Conservation (phyloP, 768 basidiomycete species). For the Postia placenta region DNA sequence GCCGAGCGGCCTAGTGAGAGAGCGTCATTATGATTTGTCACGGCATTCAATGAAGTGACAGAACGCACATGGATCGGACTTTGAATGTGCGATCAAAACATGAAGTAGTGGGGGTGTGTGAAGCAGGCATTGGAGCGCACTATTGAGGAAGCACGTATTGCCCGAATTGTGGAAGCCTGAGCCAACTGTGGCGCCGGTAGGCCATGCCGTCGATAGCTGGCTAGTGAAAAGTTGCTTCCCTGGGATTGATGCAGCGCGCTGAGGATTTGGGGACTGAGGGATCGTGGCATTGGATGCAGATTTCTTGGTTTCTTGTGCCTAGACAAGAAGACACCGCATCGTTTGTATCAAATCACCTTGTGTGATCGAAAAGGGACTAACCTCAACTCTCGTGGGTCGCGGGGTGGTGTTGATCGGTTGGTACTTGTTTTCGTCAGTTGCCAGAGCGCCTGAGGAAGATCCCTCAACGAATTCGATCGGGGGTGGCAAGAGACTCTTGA, state of each 20-base stretch:
- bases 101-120: constrained; percentile 86
- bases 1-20: constrained; percentile 30
- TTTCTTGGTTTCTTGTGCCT: constrained; percentile 7
- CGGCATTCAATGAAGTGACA: background rate
- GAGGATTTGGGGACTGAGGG: constrained; percentile 22
- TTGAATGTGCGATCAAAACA: constrained; percentile 46
- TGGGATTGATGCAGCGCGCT: constrained; percentile 21
- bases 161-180: constrained; percentile 77
- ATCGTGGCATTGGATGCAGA: constrained; percentile 14
- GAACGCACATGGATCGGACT: constrained; percentile 52
- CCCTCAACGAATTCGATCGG: constrained; percentile 81
- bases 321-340: background rate
- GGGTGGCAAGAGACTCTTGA: constrained; percentile 75
- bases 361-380: constrained; percentile 28
- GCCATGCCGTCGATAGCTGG: constrained; percentile 62
- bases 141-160: constrained; percentile 96
- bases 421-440: constrained; percentile 70
- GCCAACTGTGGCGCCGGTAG: constrained; percentile 39
- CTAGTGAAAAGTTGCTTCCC: constrained; percentile 40
- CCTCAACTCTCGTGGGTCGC: constrained; percentile 9
- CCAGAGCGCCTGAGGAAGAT: constrained; percentile 70
- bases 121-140: constrained; percentile 85
- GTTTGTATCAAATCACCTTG: background rate
- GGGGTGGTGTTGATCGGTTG: constrained; percentile 73
- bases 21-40: background rate